phyloP scores from a whole-genome alignment of 192 early-diverging fungal species.

The Linnemannia schmuckeri region DNA sequence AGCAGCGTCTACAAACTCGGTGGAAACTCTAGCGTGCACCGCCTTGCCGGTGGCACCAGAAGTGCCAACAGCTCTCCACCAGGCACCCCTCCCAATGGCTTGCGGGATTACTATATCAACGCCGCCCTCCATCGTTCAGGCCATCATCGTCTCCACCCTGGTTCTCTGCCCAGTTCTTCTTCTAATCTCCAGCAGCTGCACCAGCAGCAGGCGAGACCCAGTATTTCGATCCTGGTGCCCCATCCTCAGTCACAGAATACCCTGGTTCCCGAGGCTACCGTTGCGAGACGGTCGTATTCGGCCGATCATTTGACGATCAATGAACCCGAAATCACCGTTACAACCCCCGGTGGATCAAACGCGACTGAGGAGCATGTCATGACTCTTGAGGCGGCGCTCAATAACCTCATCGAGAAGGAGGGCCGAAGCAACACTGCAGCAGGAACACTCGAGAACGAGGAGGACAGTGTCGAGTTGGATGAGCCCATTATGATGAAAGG shows the following conservation, averaged over 20 bases:
- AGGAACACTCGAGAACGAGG: conserved; percentile 2
- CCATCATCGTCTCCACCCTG: conserved; percentile 12
- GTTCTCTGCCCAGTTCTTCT: conserved; percentile 14
- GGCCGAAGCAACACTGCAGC: neutral
- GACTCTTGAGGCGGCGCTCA: conserved; percentile 30
- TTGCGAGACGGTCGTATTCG: conserved; percentile 41
- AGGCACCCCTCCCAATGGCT: conserved; percentile 49
- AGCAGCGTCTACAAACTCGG: conserved; percentile 22
- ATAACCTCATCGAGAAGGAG: conserved; percentile 38
- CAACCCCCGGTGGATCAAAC: conserved; percentile 43
- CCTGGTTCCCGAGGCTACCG: neutral
- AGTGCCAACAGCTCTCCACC: conserved; percentile 50
- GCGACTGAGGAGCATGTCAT: conserved; percentile 48
- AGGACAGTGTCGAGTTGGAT: conserved; percentile 14
- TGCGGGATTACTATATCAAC: conserved; percentile 48
- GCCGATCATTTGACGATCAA: conserved; percentile 30
- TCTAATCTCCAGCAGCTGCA: conserved; percentile 1
- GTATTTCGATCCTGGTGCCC: conserved; percentile 27
- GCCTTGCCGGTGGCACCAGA: conserved; percentile 20
- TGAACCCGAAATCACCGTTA: conserved; percentile 50
- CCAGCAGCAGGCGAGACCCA: conserved; percentile 15
- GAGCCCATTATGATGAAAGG: conserved; percentile 35
- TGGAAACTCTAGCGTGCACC: neutral
- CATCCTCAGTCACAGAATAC: neutral
- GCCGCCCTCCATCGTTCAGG: conserved; percentile 33